Evolutionary conservation across 2,329 filamentous ascomycete species (phyloP), one percentile per base, ranked within the genome.

Genomic region (Fusarium napiforme): DNA sequence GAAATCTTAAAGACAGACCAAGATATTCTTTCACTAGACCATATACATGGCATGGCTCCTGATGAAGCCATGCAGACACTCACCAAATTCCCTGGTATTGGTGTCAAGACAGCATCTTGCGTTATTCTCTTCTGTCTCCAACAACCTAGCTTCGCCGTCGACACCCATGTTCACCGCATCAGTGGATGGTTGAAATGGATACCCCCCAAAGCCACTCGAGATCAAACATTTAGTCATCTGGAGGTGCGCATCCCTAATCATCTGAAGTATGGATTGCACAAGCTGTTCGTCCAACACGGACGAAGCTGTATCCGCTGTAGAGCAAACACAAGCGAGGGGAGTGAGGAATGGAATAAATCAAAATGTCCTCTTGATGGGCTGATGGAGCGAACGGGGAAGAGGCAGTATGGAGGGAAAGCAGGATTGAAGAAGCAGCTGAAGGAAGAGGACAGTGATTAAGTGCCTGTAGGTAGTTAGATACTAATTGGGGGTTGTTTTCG

Each of bases 61-160:
- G 76, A 78, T 23, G 74, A 78, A 59, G 76, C 76, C 40, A 78
- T 78, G 76, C 74, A 73, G n/a, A 75, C 67, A 6, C 61, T 78
- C 46, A 71, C 74, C 43, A 78, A 75, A 46, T 78, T 78, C 45
- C 76, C 76, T 7, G 76, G 76, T 5, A 78, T 78, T 40, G 76
- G 76, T 4, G 76, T 78, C 28, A 78, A 78, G 60, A 78, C 76
- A 39, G 74, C 76, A n/a, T 78, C 76, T 14, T 78, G 76, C 21
- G 76, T 78, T 56, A 78, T 78, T 30, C 56, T 78, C 16, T 78
- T 78, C 53, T 78, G 76, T 21, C 64, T 78, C 21, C 76, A 76
- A 36, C 76, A 78, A 37, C 76, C 76, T 8, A 78, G 76, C 62
- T 78, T 78, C 47, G 76, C 76, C n/a, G 76, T 78, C 30, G 76